Evolutionary conservation across 345 rosid genomes (phyloP).

Genomic region (Eucalyptus caleyi): DNA sequence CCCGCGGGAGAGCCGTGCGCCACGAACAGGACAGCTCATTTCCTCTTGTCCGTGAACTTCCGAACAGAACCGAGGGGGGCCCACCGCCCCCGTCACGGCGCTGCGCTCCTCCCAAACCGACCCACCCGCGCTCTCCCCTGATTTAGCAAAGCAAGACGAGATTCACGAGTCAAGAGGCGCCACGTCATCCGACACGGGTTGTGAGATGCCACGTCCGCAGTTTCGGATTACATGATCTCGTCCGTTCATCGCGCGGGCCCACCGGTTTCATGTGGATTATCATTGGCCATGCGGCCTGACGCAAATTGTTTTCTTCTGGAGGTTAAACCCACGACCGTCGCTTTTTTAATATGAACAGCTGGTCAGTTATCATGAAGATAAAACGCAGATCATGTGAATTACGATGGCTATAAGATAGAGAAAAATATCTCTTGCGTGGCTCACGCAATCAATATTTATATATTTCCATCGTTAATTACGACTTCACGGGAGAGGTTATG

Average conservation of each 20-base stretch:
- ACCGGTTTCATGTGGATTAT: not conserved
- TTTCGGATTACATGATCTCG: not conserved
- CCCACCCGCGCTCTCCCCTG: not conserved
- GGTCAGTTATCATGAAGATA: not conserved
- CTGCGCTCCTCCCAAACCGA: no score
- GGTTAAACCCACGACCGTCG: not conserved
- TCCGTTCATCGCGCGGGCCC: not conserved
- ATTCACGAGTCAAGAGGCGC: not conserved
- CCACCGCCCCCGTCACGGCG: not conserved
- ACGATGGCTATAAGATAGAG: not conserved
- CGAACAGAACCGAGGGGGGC: not conserved
- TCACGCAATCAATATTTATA: not conserved
- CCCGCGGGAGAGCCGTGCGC: not conserved
- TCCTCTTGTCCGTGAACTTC: not conserved
- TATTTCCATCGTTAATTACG: not conserved
- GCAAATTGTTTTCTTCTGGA: not conserved
- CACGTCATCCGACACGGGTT: not conserved
- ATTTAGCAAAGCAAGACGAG: not conserved
- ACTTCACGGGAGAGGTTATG: not conserved
- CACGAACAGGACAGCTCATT: not conserved
- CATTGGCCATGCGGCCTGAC: not conserved
- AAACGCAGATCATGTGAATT: not conserved
- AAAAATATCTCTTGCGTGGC: no score
- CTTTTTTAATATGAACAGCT: not conserved
- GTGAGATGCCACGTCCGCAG: not conserved